Conservation (phyloP, 768 basidiomycete genomes). For the Agrocybe praecox region DNA sequence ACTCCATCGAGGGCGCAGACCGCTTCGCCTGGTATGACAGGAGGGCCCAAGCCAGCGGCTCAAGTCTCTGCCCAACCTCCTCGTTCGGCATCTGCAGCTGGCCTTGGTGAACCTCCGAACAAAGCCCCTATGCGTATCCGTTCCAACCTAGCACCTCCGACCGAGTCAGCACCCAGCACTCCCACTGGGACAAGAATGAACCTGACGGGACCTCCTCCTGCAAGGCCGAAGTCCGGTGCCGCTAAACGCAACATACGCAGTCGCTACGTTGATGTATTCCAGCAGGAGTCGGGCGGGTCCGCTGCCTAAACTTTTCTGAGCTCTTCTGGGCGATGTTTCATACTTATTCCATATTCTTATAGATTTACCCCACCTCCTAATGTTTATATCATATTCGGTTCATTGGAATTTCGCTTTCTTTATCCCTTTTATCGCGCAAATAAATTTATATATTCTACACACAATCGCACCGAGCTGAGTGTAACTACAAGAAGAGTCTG, state of each 20-base stretch:
- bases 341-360: conserved; percentile 17
- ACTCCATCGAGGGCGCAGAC: conserved; percentile 89
- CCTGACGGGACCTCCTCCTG: conserved; percentile 53
- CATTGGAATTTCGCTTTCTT: not conserved
- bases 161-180: conserved; percentile 50
- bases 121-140: conserved; percentile 59
- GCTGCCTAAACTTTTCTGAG: conserved; percentile 16
- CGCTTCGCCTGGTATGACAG: conserved; percentile 70
- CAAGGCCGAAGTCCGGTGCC: conserved; percentile 57
- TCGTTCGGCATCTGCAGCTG: conserved; percentile 68
- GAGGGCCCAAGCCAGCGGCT: conserved; percentile 29
- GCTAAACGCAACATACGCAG: conserved; percentile 79
- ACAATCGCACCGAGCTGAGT: conserved; percentile 5
- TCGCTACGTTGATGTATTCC: conserved; percentile 92
- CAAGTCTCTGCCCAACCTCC: conserved; percentile 39
- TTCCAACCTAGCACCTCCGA: conserved; percentile 63
- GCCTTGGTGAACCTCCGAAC: conserved; percentile 54
- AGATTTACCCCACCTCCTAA: conserved; percentile 10
- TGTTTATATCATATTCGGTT: not conserved
- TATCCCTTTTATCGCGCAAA: conserved; percentile 4
- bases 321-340: conserved; percentile 5
- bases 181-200: conserved; percentile 47
- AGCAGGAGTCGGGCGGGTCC: conserved; percentile 42
- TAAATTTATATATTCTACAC: conserved; percentile 1
- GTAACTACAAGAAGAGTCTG: conserved; percentile 64